phyloP scores from a whole-genome alignment of 164 flowering plant species.

The Macadamia tetraphylla region DNA sequence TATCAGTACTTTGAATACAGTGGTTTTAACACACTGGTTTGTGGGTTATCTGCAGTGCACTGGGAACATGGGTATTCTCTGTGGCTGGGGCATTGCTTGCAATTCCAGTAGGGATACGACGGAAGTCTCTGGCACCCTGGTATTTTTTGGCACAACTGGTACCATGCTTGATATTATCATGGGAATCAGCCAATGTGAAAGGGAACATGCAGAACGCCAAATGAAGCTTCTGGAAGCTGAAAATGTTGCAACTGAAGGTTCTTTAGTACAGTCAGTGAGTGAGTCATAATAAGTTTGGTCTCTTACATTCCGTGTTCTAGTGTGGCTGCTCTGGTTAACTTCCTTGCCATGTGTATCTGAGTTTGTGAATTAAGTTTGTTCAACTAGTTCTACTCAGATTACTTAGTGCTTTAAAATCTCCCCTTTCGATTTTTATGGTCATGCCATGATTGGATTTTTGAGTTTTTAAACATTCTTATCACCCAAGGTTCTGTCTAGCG shows the following conservation, averaged over 20 bases:
- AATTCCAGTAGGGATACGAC: slow-evolving; percentile 87
- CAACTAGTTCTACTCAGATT: no score
- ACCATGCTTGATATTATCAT: slow-evolving; percentile 96
- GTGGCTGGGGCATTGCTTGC: slow-evolving; percentile 88
- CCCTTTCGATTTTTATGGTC: no score
- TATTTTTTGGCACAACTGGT: slow-evolving; percentile 97
- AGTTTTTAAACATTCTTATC: no score
- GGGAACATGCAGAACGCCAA: slow-evolving; percentile 96
- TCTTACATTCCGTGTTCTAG: no score
- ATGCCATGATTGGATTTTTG: no score
- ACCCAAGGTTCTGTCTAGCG: no score
- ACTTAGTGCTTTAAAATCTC: no score
- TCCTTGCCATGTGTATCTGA: no score
- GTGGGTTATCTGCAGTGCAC: slow-evolving; percentile 50
- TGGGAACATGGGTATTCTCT: slow-evolving; percentile 99
- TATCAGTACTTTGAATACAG: background rate
- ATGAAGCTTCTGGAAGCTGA: slow-evolving; percentile 75
- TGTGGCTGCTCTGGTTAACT: no score
- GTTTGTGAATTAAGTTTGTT: no score
- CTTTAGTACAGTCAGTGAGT: slow-evolving; percentile 19
- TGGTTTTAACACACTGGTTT: background rate
- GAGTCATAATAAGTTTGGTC: slow-evolving; percentile 15
- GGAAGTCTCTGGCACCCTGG: slow-evolving; percentile 91
- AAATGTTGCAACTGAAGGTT: slow-evolving; percentile 29
- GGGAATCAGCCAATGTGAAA: slow-evolving; percentile 85